phyloP scores from a whole-genome alignment of 1,284 basidiomycete genomes.

The Leccinum fuscescens region DNA sequence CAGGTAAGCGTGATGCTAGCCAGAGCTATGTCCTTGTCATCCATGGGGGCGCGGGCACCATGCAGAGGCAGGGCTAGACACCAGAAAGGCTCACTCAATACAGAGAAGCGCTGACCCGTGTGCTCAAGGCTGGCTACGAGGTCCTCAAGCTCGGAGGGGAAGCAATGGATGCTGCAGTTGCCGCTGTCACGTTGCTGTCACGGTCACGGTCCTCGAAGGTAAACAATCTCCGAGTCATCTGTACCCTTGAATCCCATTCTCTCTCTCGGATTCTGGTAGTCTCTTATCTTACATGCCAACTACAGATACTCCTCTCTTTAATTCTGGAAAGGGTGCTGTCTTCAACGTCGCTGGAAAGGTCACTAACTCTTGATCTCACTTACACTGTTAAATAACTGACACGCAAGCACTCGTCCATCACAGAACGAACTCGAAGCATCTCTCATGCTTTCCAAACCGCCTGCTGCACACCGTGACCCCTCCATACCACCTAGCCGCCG shows the following conservation, averaged over 20 bases:
- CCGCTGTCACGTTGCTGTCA: too few relatives aligned
- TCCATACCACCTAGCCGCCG: slow-evolving; percentile 57
- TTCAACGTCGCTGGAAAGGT: slow-evolving; percentile 79
- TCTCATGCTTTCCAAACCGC: slow-evolving; percentile 75
- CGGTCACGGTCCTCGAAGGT: slow-evolving; percentile 75
- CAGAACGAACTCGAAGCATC: slow-evolving; percentile 81
- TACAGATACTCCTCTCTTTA: slow-evolving; percentile 74
- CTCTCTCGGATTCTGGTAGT: too few relatives aligned
- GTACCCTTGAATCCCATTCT: neutral
- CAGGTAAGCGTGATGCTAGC: slow-evolving; percentile 2
- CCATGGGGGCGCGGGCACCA: slow-evolving; percentile 77
- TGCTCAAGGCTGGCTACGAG: slow-evolving; percentile 62
- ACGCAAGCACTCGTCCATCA: neutral
- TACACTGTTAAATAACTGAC: neutral
- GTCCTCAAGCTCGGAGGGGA: slow-evolving; percentile 67
- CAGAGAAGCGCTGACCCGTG: slow-evolving; percentile 50
- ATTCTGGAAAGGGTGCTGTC: slow-evolving; percentile 75
- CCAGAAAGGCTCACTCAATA: slow-evolving; percentile 61
- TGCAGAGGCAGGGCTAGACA: slow-evolving; percentile 58
- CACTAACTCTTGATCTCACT: neutral
- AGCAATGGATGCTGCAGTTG: slow-evolving; percentile 79
- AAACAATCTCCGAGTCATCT: neutral
- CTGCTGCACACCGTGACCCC: slow-evolving; percentile 49
- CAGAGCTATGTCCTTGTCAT: slow-evolving; percentile 51
- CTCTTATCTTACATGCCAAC: neutral